A percentile compares a stretch with the other conserved stretches of the same genome.
These are phyloP conservation scores for Penicillium pulvis DNA, from an alignment of 495 filamentous ascomycete species.

Conservation along the genomic window DNA sequence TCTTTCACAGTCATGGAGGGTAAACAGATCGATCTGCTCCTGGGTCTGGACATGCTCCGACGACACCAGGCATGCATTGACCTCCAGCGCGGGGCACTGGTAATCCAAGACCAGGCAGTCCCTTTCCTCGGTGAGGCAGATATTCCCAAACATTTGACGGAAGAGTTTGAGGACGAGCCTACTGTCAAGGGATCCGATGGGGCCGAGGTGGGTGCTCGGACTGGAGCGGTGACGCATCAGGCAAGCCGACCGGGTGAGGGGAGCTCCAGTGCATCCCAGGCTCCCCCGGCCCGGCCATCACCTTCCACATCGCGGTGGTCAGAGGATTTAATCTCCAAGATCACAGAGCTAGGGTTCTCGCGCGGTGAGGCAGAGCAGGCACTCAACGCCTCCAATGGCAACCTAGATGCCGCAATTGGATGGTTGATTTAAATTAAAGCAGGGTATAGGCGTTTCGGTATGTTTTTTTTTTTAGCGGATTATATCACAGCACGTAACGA, in stretches of 20 bases:
- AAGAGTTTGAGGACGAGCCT: conserved; percentile 76
- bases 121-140: conserved; percentile 90
- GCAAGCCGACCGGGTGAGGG: conserved; percentile 31
- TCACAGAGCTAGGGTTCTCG: conserved; percentile 78
- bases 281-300: not conserved
- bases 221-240: conserved; percentile 76
- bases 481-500: conserved; percentile 9
- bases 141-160: conserved; percentile 75
- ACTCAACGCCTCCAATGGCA: conserved; percentile 78
- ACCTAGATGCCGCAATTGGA: conserved; percentile 84
- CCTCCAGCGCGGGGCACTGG: conserved; percentile 71
- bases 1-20: conserved; percentile 99
- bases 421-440: conserved; percentile 62
- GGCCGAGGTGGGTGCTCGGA: conserved; percentile 77
- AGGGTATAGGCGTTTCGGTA: conserved; percentile 14
- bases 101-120: conserved; percentile 86
- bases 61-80: conserved; percentile 93
- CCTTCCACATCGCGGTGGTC: conserved; percentile 41
- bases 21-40: conserved; percentile 91
- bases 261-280: not conserved
- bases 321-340: conserved; percentile 54
- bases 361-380: conserved; percentile 77
- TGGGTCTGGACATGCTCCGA: conserved; percentile 95
- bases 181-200: conserved; percentile 84
- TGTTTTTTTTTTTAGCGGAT: conserved; percentile 29